A percentile compares a stretch with the other conserved stretches of the same genome.
These are phyloP conservation scores for Xylariaceae sp. DNA, from an alignment of 2,329 filamentous ascomycete species.

Conservation along the genomic window DNA sequence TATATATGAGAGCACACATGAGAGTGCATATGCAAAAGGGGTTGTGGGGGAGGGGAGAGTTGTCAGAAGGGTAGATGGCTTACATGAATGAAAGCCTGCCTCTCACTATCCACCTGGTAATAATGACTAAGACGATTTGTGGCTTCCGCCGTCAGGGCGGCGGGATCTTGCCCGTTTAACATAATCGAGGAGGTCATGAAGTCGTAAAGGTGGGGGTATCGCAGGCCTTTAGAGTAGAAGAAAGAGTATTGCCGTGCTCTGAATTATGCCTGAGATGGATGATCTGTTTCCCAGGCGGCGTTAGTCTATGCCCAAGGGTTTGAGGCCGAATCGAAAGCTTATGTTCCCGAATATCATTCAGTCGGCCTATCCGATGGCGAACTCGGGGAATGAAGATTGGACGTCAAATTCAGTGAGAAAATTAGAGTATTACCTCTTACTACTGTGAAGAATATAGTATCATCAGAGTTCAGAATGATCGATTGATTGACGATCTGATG, in stretches of 20 bases:
- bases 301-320: not conserved
- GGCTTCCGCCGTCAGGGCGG: slow-evolving; percentile 20
- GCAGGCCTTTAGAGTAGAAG: not conserved
- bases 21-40: no score
- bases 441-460: not conserved
- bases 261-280: not conserved
- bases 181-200: slow-evolving; percentile 22
- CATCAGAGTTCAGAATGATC: not conserved
- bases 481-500: not conserved
- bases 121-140: slow-evolving; percentile 32
- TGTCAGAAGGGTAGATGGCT: slow-evolving; percentile 6
- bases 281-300: no score
- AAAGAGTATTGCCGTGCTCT: not conserved
- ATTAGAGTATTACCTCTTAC: not conserved
- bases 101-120: slow-evolving; percentile 32
- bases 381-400: not conserved
- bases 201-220: not conserved
- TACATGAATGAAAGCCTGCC: slow-evolving; percentile 35
- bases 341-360: not conserved
- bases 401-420: not conserved
- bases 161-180: slow-evolving; percentile 30
- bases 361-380: not conserved
- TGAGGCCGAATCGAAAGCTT: not conserved
- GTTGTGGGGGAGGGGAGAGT: not conserved
- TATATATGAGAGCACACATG: not conserved